Evolutionary conservation across 1,139 yeast genomes (phyloP), one percentile per base, ranked within the genome.

Genomic region (Pichia sp.): DNA sequence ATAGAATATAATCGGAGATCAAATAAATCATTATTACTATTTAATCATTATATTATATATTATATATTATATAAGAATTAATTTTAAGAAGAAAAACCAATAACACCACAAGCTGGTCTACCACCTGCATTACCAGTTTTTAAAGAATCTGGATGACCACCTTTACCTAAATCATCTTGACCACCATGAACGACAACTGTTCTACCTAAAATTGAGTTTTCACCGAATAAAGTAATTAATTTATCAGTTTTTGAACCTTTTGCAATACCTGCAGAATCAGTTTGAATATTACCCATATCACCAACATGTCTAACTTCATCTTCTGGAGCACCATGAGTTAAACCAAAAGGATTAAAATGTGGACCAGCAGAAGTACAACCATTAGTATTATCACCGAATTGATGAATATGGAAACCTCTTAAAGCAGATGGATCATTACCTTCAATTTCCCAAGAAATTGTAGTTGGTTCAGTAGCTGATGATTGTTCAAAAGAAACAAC

Each of bases 301-400:
- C 98, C 98, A 61, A 86, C 96, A 71, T 92, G 98, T 75, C 98
- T 86, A 59, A 63, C 71, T 57, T 79, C 87, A 62, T 84, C 96
- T 62, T 80, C 82, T 68, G 97, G 97, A 50, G 94, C 89, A 70
- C 98, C 98, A 69, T 92, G 98, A 57, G 80, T 78, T 74, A 84
- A 82, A 57, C 78, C 73, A 67, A 84, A 85, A 56, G 97, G 97
- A 78, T 92, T 92, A 81, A 87, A 90, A 73, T 92, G 98, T 50
- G 97, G 96, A 62, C 98, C 98, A 47, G 98, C 97, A 55, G 97
- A 87, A 51, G 96, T 89, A 73, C 97, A 90, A 53, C 98, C 97
- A 67, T 92, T 90, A 71, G 97, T 89, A 79, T 89, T 87, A 76
- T 92, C 98, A 73, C 98, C 98, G 63, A 90, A 92, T 64, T 87